Conservation (phyloP, 345 rosid genomes). For the Camelina laxa region DNA sequence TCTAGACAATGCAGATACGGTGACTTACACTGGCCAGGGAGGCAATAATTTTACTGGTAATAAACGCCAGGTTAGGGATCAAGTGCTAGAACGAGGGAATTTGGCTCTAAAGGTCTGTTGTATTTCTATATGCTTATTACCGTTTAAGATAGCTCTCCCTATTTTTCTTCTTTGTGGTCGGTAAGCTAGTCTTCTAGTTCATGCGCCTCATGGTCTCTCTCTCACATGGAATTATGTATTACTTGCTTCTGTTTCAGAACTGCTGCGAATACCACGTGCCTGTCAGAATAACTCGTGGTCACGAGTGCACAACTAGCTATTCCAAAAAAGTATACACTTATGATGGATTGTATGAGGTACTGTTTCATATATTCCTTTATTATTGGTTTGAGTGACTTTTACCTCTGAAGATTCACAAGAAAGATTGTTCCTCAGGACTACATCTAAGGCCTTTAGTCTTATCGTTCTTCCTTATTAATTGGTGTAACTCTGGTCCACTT, state of each 20-base stretch:
- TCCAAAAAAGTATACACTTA: conserved; percentile 76
- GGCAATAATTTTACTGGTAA: conserved; percentile 82
- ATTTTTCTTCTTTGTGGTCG: conserved; percentile 4
- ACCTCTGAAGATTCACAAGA: neutral
- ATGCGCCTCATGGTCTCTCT: conserved; percentile 17
- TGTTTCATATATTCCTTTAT: conserved; percentile 2
- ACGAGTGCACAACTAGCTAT: conserved; percentile 66
- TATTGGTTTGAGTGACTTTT: neutral
- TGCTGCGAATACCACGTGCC: conserved; percentile 64
- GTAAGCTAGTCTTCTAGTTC: neutral
- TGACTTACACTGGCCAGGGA: conserved; percentile 94
- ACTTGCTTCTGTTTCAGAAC: conserved; percentile 57
- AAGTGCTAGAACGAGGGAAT: conserved; percentile 76
- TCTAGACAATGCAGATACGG: conserved; percentile 87
- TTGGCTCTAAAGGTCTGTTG: conserved; percentile 82
- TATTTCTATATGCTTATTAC: conserved; percentile 7
- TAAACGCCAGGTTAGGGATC: conserved; percentile 84
- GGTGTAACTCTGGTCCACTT: conserved; percentile 18
- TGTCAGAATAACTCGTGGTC: conserved; percentile 92
- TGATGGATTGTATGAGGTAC: conserved; percentile 92
- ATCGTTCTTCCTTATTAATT: neutral
- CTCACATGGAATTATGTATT: conserved; percentile 14
- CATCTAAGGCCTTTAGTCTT: neutral
- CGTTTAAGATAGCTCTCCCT: neutral
- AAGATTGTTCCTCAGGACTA: neutral